Conservation (phyloP, 768 basidiomycete genomes). For the Lentinula lateritia region DNA sequence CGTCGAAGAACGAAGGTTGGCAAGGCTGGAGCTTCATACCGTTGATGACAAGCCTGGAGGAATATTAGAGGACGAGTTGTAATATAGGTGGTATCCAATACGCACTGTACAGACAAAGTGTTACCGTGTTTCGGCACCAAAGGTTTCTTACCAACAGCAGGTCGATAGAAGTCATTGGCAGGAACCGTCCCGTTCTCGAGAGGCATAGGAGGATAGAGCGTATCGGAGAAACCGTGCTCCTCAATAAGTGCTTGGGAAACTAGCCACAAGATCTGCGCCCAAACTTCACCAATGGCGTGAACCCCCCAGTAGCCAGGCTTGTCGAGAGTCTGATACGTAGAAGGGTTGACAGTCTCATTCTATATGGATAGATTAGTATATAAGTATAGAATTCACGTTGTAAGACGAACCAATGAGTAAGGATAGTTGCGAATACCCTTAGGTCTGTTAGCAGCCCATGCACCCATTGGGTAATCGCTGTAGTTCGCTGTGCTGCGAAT, state of each 20-base stretch:
- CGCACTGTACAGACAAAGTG: constrained; percentile 67
- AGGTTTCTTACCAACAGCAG: constrained; percentile 41
- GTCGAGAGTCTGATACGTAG: constrained; percentile 92
- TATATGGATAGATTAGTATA: constrained; percentile 12
- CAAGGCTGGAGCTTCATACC: constrained; percentile 97
- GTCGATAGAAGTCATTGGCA: constrained; percentile 70
- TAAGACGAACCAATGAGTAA: constrained; percentile 60
- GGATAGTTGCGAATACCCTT: constrained; percentile 82
- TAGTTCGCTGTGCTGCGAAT: constrained; percentile 71
- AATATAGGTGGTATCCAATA: constrained; percentile 13
- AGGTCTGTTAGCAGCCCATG: constrained; percentile 83
- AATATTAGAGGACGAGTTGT: neutral
- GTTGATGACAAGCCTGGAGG: constrained; percentile 65
- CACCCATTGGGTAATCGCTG: constrained; percentile 85
- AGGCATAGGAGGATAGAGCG: constrained; percentile 77
- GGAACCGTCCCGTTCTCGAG: constrained; percentile 59
- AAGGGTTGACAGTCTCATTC: constrained; percentile 75
- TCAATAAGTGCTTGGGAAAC: constrained; percentile 66
- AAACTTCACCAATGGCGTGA: constrained; percentile 89
- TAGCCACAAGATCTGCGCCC: constrained; percentile 90
- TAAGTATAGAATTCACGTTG: neutral
- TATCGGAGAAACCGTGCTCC: constrained; percentile 76
- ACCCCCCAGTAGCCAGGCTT: constrained; percentile 93
- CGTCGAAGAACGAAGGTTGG: constrained; percentile 85
- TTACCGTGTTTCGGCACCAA: constrained; percentile 91